Conservation (phyloP, 179 eudicot genomes). For the Corrigiola litoralis region DNA sequence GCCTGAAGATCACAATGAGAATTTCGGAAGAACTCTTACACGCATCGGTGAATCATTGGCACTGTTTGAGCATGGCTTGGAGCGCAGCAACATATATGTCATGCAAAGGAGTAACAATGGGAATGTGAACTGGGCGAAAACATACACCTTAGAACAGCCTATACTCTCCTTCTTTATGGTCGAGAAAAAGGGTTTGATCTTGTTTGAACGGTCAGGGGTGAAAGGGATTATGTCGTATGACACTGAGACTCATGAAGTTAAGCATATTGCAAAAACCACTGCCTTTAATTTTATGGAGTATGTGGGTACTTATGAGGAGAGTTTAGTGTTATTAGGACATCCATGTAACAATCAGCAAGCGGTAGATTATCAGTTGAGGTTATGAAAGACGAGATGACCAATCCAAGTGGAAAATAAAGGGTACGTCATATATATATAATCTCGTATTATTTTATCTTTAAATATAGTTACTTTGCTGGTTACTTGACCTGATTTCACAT, state of each 20-base stretch:
- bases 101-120: neutral
- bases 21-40: neutral
- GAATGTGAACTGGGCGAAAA: neutral
- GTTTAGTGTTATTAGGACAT: neutral
- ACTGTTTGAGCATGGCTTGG: neutral
- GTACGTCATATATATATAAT: too few relatives aligned
- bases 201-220: neutral
- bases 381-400: too few relatives aligned
- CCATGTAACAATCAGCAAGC: too few relatives aligned
- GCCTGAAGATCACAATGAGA: too few relatives aligned
- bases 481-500: too few relatives aligned
- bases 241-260: neutral
- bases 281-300: neutral
- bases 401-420: too few relatives aligned
- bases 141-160: neutral
- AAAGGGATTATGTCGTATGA: neutral
- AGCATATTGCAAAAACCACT: neutral
- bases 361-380: too few relatives aligned
- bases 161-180: neutral
- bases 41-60: neutral
- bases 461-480: too few relatives aligned
- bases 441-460: too few relatives aligned
- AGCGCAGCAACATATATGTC: neutral
- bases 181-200: neutral
- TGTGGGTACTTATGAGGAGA: slow-evolving; percentile 6